phyloP scores from a whole-genome alignment of 225 moss, liverwort and hornwort species.

The Rhytidiadelphus loreus region DNA sequence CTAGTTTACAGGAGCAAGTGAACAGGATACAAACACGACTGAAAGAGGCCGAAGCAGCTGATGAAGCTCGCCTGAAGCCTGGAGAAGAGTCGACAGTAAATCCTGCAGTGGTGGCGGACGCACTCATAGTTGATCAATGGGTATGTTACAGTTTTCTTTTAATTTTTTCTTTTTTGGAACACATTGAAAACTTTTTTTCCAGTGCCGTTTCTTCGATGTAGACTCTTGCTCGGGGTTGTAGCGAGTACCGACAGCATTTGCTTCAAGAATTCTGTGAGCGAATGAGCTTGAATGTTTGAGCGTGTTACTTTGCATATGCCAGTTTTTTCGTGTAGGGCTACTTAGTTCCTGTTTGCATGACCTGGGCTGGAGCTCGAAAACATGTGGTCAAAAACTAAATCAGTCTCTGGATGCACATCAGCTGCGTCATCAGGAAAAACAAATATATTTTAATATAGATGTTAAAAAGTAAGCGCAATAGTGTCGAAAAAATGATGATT shows the following conservation, averaged over 20 bases:
- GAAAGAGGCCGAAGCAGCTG: slow-evolving; percentile 68
- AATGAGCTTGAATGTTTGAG: background rate
- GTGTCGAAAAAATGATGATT: background rate
- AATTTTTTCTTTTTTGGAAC: background rate
- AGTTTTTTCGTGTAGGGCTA: background rate
- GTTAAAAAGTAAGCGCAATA: background rate
- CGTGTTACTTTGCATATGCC: background rate
- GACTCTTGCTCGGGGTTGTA: background rate
- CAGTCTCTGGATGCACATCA: background rate
- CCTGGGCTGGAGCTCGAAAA: background rate
- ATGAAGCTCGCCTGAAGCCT: slow-evolving; percentile 55
- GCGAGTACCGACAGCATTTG: background rate
- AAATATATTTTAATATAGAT: background rate
- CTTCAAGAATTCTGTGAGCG: background rate
- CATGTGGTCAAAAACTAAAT: background rate
- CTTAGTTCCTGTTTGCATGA: background rate
- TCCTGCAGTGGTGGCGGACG: slow-evolving; percentile 11
- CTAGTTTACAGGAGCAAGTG: slow-evolving; percentile 50
- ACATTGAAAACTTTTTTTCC: no score
- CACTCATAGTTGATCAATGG: slow-evolving; percentile 80
- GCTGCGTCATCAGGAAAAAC: background rate
- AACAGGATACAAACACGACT: slow-evolving; percentile 45
- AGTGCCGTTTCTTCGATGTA: background rate
- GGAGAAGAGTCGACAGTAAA: slow-evolving; percentile 22
- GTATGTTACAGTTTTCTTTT: slow-evolving; percentile 11